Evolutionary conservation across 2,329 filamentous ascomycete genomes (phyloP).

Genomic region (Exophiala xenobiotica): DNA sequence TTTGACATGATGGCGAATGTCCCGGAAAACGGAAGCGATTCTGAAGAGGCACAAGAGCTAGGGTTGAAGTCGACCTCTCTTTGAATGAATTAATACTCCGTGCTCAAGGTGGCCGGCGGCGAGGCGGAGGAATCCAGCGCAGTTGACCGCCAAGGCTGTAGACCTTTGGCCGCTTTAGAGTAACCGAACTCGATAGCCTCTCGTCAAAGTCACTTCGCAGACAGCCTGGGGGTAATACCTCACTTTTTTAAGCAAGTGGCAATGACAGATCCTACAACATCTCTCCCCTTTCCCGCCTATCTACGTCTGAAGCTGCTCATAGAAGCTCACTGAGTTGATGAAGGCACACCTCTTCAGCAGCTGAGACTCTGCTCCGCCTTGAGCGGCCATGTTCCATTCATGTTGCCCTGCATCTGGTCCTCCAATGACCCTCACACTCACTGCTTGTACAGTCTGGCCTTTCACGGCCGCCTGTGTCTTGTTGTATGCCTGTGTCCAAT

Average conservation of each 20-base stretch:
- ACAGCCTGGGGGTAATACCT: no score
- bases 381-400: neutral
- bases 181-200: no score
- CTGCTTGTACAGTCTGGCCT: conserved; percentile 4
- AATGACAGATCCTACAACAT: no score
- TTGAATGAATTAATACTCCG: no score
- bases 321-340: conserved; percentile 17
- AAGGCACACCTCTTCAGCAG: conserved; percentile 14
- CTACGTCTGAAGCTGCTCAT: conserved; percentile 15
- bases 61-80: neutral
- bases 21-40: no score
- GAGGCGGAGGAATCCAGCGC: neutral
- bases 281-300: no score
- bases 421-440: conserved; percentile 12
- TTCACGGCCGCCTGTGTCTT: conserved; percentile 4
- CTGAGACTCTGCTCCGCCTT: conserved; percentile 5
- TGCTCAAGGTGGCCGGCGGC: no score
- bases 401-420: conserved; percentile 13
- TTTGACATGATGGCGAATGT: conserved; percentile 45
- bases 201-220: no score
- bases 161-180: neutral
- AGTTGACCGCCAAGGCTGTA: neutral
- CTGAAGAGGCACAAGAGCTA: no score
- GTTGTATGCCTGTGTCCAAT: conserved; percentile 13
- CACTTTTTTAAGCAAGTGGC: no score